Base-by-base conservation (phyloP, 352 stramenopile species). In the Phytophthora pisi region DNA sequence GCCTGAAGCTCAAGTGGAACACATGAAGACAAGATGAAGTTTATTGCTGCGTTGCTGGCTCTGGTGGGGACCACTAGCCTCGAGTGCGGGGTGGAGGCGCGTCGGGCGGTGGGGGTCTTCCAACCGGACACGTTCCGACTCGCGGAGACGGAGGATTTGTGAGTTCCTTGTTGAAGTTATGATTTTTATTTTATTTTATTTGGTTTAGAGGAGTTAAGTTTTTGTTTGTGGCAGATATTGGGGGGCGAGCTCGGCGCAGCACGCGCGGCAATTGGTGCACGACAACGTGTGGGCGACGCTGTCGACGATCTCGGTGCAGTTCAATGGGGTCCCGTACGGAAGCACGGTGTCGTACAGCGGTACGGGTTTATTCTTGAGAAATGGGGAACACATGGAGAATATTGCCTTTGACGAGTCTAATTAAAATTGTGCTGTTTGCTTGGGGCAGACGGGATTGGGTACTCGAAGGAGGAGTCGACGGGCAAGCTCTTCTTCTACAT, bases 401-500 rank as follows among this genome's bases (percentile, higher is more conserved):
- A 20, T 20, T 20, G 20, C 20, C 20, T 20, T 36, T 6, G 24
- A 11, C 4, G 30, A 9, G 13, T 34, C 20, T 2, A n/a, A 42
- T 34, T 63, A 20, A 20, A 20, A 20, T 20, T 20, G 4, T 61
- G 3, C 15, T 51, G 49, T 16, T 6, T 34, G 16, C 18, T 40
- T 56, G 38, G 38, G 24, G 40, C 75, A 93, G 85, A 93, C 58
- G 80, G 83, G 13, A 59, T 89, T 9, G 85, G 81, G 31, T 78
- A 72, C 23, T 57, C 70, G 9, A 70, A 84, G 7, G 61, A 79
- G 13, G 79, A 80, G 5, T 76, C 86, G 1, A 92, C 81, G 13
- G 83, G 83, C 18, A 70, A 88, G 38, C 38, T 93, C 3, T 93
- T 83, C 64, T 91, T 93, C 57, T 93, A 90, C 66, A 64, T 91